These are phyloP conservation scores for Aureoboletus auriporus DNA, from an alignment of 768 basidiomycete genomes.

Conservation along the genomic window DNA sequence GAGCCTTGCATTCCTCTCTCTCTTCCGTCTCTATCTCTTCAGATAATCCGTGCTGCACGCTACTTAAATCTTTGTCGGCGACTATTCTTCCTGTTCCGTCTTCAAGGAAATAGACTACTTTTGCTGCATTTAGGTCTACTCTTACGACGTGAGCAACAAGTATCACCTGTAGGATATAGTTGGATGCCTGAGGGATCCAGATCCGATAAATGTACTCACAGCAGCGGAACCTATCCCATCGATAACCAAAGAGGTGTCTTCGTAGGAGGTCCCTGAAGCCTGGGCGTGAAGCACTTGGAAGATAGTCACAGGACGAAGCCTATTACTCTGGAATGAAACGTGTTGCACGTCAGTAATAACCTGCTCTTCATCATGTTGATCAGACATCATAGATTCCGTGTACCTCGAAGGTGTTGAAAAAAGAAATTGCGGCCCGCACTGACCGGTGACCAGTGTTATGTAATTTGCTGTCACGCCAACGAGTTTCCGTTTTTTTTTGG, in stretches of 20 bases:
- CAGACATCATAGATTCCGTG: constrained; percentile 3
- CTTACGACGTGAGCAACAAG: constrained; percentile 45
- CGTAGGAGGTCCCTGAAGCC: constrained; percentile 27
- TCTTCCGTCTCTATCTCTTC: constrained; percentile 13
- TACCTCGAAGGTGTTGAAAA: too few relatives aligned
- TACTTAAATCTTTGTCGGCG: constrained; percentile 3
- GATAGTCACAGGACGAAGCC: constrained; percentile 50
- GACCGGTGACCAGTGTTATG: constrained; percentile 1
- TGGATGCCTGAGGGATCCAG: constrained; percentile 27
- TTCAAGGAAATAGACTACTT: constrained; percentile 24
- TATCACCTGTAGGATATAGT: constrained; percentile 31
- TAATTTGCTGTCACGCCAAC: not conserved
- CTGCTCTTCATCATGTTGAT: constrained; percentile 4
- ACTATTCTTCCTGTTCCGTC: constrained; percentile 35
- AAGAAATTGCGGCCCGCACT: not conserved
- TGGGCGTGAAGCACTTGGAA: constrained; percentile 46
- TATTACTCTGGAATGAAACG: not conserved
- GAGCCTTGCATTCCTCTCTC: not conserved
- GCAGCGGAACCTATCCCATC: constrained; percentile 37
- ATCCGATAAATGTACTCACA: constrained; percentile 6
- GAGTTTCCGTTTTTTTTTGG: too few relatives aligned
- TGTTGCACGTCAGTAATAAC: not conserved
- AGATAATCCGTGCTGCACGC: not conserved
- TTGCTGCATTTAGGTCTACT: constrained; percentile 10
- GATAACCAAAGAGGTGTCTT: constrained; percentile 41